These are phyloP conservation scores for Clathrus columnatus DNA, from an alignment of 768 basidiomycete genomes.

Conservation along the genomic window DNA sequence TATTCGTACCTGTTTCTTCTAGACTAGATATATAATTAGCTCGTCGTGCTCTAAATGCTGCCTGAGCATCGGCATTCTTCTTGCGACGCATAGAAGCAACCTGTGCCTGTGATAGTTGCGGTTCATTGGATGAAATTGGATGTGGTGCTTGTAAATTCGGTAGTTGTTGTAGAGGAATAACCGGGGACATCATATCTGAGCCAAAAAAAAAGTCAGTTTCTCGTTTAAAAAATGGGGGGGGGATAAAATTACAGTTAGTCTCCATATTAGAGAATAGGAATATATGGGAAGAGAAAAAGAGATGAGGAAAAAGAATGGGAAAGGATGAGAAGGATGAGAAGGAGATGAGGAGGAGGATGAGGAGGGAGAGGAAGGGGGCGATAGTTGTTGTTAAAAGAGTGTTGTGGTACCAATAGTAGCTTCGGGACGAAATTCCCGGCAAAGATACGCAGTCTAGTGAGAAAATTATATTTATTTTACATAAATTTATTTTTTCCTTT, in stretches of 20 bases:
- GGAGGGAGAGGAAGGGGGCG: conserved; percentile 18
- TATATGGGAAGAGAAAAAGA: conserved; percentile 17
- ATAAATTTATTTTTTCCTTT: conserved; percentile 2
- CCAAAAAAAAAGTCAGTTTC: not conserved
- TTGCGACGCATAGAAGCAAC: conserved; percentile 21
- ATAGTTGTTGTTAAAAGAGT: conserved; percentile 37
- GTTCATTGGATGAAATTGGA: conserved; percentile 47
- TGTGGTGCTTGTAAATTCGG: conserved; percentile 55
- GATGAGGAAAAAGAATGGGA: conserved; percentile 35
- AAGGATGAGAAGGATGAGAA: conserved; percentile 17
- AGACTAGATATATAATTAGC: conserved; percentile 84
- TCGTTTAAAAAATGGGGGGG: conserved; percentile 25
- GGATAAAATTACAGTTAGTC: conserved; percentile 17
- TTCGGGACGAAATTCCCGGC: not conserved
- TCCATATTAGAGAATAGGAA: conserved; percentile 22
- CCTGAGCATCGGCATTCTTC: conserved; percentile 87
- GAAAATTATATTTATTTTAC: conserved; percentile 56
- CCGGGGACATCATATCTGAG: conserved; percentile 25
- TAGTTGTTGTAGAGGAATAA: conserved; percentile 26
- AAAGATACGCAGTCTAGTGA: not conserved
- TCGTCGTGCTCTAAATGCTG: conserved; percentile 52
- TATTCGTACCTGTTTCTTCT: conserved; percentile 59
- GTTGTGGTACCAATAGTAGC: not conserved
- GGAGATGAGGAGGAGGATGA: conserved; percentile 12
- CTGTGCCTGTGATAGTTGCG: conserved; percentile 10